Base-by-base conservation (phyloP, 352 stramenopile genomes). In the Thalassiosira delicatula region DNA sequence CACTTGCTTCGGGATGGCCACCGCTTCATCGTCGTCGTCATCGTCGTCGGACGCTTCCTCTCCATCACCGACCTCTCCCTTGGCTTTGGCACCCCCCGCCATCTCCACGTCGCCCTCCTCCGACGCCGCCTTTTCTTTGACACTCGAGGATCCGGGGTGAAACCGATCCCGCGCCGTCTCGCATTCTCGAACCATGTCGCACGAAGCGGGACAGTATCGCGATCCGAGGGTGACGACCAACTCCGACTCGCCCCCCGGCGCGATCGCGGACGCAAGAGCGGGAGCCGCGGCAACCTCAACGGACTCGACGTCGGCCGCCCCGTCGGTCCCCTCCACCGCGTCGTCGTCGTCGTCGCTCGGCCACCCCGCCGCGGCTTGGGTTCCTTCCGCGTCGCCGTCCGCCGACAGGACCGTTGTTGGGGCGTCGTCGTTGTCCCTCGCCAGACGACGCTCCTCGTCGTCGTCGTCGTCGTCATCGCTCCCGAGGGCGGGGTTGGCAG, bases 201-300 rank as follows among this genome's bases (percentile, higher is more conserved):
- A 79, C 14, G 63, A 63, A 60, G 42, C 71, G 46, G 71, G 71
- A 49, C 71, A 79, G 53, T 73, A 68, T 35, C 25, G 27, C 27
- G 61, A 73, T 57, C 71, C 71, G 25, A 61, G 49, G 25, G 60
- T 79, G 8, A 73, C n/a, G 53, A 73, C n/a, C 51, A 33, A 79
- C 56, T 35, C 25, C 61, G 19, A 32, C 29, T 30, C 8, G 17
- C 17, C 17, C 37, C 8, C 8, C 44, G 7, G 44, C 14, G 44
- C 25, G 14, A 3, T 5, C 14, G 7, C 2, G 14, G 7, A 27
- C 44, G 14, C 25, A 27, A 19, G 44, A 54, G n/a, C n/a, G n/a
- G n/a, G n/a, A n/a, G n/a, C n/a, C n/a, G n/a, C n/a, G 44, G 44
- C 44, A 21, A 21, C n/a, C 25, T 5, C 44, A 3, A 27, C 14